Base-by-base conservation (phyloP, 371 early-diverging fungal species). In the Capillidium rhysosporum region DNA sequence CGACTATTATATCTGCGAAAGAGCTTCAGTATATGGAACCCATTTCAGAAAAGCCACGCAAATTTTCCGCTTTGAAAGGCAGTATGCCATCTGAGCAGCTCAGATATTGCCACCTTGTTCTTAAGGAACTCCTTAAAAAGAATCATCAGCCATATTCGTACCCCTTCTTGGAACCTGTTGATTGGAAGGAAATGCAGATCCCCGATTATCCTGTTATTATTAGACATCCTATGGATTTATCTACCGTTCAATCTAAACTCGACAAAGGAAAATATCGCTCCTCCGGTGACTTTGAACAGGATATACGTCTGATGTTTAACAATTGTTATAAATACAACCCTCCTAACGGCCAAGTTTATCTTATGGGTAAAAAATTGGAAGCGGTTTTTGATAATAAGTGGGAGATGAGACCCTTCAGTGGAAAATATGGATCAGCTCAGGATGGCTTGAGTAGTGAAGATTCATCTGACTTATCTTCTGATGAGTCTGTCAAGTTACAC, bases 161-260 rank as follows among this genome's bases (percentile, higher is more conserved):
- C 52, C 88, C 87, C 45, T 96, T 96, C 61, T 65, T 86, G 48
- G 68, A 69, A 41, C 98, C 99, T 2, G 99, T 99, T 28, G 98
- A 98, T 63, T 84, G 82, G 30, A 69, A 97, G 18, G 80, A 79
- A 1, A 69, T 98, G 25, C 80, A 82, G 55, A 89, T 98, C 51
- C 98, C 98, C 9, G 86, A 84, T 59, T 99, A 99, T 70, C 79
- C 76, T 21, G 71, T 73, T 2, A 80, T 98, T 41, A 81, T 99
- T 61, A 96, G 86, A 60, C 64, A 89, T 46, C 99, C 99, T 2
- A 99, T 99, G 98, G 99, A 99, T 64, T 52, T 98, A 24, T 73
- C 84, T 16, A 99, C 99, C 0, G 82, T 99, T 31, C 74, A 79
- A 61, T 70, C 74, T 43, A 92, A 92, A 63, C 66, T 98, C 12